These are phyloP conservation scores for Phaeotremella skinneri DNA, from an alignment of 768 basidiomycete genomes.

Conservation along the genomic window DNA sequence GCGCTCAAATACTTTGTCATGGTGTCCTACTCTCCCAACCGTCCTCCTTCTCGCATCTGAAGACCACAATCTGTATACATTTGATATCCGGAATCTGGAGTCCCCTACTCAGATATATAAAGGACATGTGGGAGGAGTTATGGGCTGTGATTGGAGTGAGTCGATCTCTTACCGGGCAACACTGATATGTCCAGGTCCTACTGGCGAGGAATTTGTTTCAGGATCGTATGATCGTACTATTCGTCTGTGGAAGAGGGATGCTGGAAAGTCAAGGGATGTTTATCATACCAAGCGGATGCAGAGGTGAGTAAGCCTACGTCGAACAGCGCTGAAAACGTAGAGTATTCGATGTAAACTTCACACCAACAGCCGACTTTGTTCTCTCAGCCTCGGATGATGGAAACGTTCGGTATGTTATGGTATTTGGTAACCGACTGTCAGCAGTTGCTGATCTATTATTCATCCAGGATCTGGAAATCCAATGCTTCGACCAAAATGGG, in stretches of 20 bases:
- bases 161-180: not conserved
- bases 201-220: slow-evolving; percentile 90
- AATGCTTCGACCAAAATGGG: slow-evolving; percentile 90
- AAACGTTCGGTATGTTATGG: slow-evolving; percentile 68
- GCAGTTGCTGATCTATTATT: not conserved
- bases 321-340: slow-evolving; percentile 52
- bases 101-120: slow-evolving; percentile 91
- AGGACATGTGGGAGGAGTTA: slow-evolving; percentile 92
- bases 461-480: slow-evolving; percentile 73
- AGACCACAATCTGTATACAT: slow-evolving; percentile 97
- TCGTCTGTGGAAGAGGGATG: slow-evolving; percentile 85
- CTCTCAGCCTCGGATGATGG: slow-evolving; percentile 90
- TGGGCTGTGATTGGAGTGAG: slow-evolving; percentile 89
- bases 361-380: slow-evolving; percentile 85
- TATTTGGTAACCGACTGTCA: not conserved
- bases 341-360: slow-evolving; percentile 83
- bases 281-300: slow-evolving; percentile 99
- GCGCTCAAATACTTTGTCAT: slow-evolving; percentile 82
- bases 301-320: slow-evolving; percentile 57
- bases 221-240: slow-evolving; percentile 96
- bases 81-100: slow-evolving; percentile 81
- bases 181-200: slow-evolving; percentile 58
- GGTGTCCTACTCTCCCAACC: slow-evolving; percentile 96
- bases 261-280: slow-evolving; percentile 76
- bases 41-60: slow-evolving; percentile 90